Evolutionary conservation across 1,139 yeast species (phyloP).

Genomic region (Geotrichum klebahnii): DNA sequence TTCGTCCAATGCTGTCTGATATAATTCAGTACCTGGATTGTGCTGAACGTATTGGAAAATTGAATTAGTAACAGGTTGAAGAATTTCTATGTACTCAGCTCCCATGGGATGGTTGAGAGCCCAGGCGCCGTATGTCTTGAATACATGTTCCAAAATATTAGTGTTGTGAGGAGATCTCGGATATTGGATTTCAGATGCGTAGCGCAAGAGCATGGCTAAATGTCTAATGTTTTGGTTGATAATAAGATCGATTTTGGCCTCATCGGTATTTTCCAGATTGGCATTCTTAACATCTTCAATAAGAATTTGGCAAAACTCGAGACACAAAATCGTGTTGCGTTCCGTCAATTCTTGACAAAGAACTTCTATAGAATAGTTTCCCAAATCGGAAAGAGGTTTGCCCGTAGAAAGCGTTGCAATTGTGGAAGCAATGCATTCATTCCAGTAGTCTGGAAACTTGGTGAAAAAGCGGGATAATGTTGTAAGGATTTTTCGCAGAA

Average conservation of each 20-base stretch:
- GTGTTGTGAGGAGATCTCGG: constrained; percentile 10
- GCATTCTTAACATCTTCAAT: constrained; percentile 29
- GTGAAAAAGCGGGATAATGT: constrained; percentile 34
- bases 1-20: constrained; percentile 13
- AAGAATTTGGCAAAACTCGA: constrained; percentile 31
- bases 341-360: constrained; percentile 9
- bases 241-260: constrained; percentile 8
- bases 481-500: constrained; percentile 37
- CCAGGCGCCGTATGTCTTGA: constrained; percentile 20
- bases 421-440: constrained; percentile 27
- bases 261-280: constrained; percentile 12
- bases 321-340: constrained; percentile 15
- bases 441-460: constrained; percentile 38
- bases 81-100: neutral
- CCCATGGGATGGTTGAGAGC: constrained; percentile 12
- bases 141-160: constrained; percentile 11
- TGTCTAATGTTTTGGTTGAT: constrained; percentile 11
- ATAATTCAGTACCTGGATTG: constrained; percentile 5
- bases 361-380: constrained; percentile 6
- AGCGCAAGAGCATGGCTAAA: constrained; percentile 4
- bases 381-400: neutral
- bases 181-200: constrained; percentile 10
- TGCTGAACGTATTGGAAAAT: constrained; percentile 11
- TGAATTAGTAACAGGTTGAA: constrained; percentile 9
- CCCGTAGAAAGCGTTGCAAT: constrained; percentile 13